Base-by-base conservation (phyloP, 2,329 filamentous ascomycete species). In the Hypoxylon sp. region DNA sequence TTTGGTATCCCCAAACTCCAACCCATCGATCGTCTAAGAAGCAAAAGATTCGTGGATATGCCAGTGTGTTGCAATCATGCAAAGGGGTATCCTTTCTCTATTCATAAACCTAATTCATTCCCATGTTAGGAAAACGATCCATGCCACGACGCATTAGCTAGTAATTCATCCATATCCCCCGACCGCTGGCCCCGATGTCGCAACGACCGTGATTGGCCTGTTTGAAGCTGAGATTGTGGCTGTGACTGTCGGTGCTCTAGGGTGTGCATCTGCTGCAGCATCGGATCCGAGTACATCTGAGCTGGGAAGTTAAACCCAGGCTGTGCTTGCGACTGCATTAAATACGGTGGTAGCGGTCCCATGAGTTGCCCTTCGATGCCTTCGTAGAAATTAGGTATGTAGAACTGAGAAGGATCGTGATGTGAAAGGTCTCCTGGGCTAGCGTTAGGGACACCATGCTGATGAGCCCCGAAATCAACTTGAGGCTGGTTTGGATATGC, bases 401-500 rank as follows among this genome's bases (percentile, higher is more conserved):
- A 87, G 69, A 87, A 87, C 52, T 83, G 81, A 63, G 82, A 78
- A 35, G 76, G 70, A 26, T 81, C 78, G 33, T 78, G 77, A 31
- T 78, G 75, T 39, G 77, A 74, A 11, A 79, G 67, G 14, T 73
- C 73, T 31, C 76, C 74, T 2, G 77, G 70, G 24, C 78, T 77
- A 22, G 75, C 75, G 47, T 77, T 74, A 42, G 75, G 73, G 24
- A 76, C 19, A 74, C 68, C 77, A 71, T 33, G 67, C 63, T 68
- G 79, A 72, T 71, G 78, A 70, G 60, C 77, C 76, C 84, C 84
- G 44, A 87, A 82, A 72, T 88, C 84, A 82, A 91, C 90, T 82
- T 91, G 88, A 0, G 91, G 90, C 71, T 93, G 91, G 74, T 91
- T 93, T 0, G 92, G 92, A 74, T 95, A 96, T 0, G 90, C 91